Percentiles rank a stretch among this genome's conserved stretches.
Conservation (phyloP, 2,329 filamentous ascomycete species). For the Sordariomycetes sp. region DNA sequence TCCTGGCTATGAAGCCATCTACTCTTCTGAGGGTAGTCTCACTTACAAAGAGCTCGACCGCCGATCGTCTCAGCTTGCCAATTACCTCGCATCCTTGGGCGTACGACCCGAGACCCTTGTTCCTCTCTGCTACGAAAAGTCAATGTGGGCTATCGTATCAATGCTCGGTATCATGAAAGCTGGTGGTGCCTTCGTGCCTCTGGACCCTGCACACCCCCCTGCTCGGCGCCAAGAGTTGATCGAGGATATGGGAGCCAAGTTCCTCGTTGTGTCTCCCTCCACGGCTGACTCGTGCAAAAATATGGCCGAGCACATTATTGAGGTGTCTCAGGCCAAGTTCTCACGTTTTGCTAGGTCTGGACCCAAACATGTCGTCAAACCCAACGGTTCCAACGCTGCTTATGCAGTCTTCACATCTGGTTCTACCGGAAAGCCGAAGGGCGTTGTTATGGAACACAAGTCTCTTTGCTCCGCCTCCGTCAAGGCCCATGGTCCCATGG, state of each 20-base stretch:
- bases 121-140: slow-evolving; percentile 8
- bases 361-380: neutral
- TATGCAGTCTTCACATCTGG: slow-evolving; percentile 14
- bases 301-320: neutral
- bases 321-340: slow-evolving; percentile 3
- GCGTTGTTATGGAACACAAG: slow-evolving; percentile 10
- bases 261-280: neutral
- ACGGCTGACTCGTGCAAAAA: neutral
- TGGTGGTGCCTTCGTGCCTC: slow-evolving; percentile 6
- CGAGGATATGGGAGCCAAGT: neutral
- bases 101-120: slow-evolving; percentile 1
- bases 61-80: neutral
- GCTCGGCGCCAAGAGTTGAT: slow-evolving; percentile 2
- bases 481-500: slow-evolving; percentile 8
- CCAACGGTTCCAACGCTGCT: slow-evolving; percentile 1
- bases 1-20: neutral
- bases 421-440: slow-evolving; percentile 13
- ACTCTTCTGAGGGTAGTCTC: slow-evolving; percentile 1
- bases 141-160: slow-evolving; percentile 4
- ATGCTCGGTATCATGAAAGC: slow-evolving; percentile 7
- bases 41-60: slow-evolving; percentile 2
- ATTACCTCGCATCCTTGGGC: neutral
- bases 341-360: neutral
- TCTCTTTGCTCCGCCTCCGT: slow-evolving; percentile 7
- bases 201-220: slow-evolving; percentile 6